phyloP scores from a whole-genome alignment of 2,329 filamentous ascomycete species.

The Leptographium wingfieldii region DNA sequence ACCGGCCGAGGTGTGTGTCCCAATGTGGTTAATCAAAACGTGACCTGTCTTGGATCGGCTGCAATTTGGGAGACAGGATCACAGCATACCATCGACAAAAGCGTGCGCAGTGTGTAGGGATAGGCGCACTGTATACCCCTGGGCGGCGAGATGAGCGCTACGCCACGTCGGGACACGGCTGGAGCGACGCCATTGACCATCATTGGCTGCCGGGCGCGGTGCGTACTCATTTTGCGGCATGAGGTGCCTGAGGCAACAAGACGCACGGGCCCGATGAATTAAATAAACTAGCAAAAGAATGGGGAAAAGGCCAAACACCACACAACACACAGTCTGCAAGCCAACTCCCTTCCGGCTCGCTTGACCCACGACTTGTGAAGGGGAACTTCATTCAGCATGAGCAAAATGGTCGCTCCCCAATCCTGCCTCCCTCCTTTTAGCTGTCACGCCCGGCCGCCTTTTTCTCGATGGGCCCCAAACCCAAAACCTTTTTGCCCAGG shows the following conservation, averaged over 20 bases:
- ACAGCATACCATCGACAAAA: not conserved
- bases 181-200: not conserved
- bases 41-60: not conserved
- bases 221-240: not conserved
- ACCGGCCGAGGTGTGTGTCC: not conserved
- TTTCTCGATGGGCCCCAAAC: constrained; percentile 14
- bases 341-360: constrained; percentile 9
- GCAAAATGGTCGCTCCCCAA: constrained; percentile 4
- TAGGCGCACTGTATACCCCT: constrained; percentile 2
- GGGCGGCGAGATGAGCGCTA: not conserved
- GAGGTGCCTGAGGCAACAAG: not conserved
- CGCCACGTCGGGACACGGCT: not conserved
- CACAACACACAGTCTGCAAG: constrained; percentile 2
- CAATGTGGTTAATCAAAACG: not conserved
- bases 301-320: not conserved
- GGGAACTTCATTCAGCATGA: constrained; percentile 10
- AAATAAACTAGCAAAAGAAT: not conserved
- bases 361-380: constrained; percentile 10
- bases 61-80: constrained; percentile 2
- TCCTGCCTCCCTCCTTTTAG: constrained; percentile 12
- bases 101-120: not conserved
- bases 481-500: constrained; percentile 10
- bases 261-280: not conserved
- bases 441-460: constrained; percentile 12
- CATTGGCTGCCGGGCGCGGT: constrained; percentile 2